Conservation (phyloP, 371 early-diverging fungal genomes). For the Rhizopus delemar region DNA sequence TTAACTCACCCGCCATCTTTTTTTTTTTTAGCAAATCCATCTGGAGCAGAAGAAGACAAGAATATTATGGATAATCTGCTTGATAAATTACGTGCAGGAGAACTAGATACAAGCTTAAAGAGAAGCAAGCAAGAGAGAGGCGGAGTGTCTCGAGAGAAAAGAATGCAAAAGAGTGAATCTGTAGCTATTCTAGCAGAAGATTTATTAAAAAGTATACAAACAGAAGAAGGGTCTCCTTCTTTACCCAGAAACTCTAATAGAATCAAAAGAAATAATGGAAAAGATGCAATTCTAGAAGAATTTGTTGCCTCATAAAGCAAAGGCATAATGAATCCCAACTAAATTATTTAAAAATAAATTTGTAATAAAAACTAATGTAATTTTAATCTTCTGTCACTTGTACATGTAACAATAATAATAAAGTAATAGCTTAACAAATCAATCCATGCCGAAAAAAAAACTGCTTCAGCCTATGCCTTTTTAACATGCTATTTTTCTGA, state of each 20-base stretch:
- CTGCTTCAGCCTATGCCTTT: too few relatives aligned
- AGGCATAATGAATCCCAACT: too few relatives aligned
- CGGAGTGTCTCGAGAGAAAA: slow-evolving; percentile 34
- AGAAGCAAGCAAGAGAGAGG: slow-evolving; percentile 40
- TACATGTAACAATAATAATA: too few relatives aligned
- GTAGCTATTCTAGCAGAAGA: slow-evolving; percentile 71
- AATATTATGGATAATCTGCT: slow-evolving; percentile 81
- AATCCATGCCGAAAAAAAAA: too few relatives aligned
- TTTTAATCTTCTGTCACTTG: too few relatives aligned
- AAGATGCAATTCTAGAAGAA: slow-evolving; percentile 1
- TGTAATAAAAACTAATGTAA: too few relatives aligned
- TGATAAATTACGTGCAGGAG: slow-evolving; percentile 74
- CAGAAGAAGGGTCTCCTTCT: slow-evolving; percentile 23
- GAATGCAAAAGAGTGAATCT: slow-evolving; percentile 62
- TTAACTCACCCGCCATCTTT: neutral
- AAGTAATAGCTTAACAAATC: too few relatives aligned
- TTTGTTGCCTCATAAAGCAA: neutral
- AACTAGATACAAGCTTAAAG: slow-evolving; percentile 63
- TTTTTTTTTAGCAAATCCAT: slow-evolving; percentile 33
- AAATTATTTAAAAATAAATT: too few relatives aligned
- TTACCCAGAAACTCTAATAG: slow-evolving; percentile 6
- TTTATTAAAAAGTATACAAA: slow-evolving; percentile 68
- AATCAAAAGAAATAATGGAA: neutral
- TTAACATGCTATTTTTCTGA: too few relatives aligned
- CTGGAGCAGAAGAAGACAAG: slow-evolving; percentile 62